Evolutionary conservation across 345 rosid species (phyloP).

Genomic region (Aethionema arabicum): DNA sequence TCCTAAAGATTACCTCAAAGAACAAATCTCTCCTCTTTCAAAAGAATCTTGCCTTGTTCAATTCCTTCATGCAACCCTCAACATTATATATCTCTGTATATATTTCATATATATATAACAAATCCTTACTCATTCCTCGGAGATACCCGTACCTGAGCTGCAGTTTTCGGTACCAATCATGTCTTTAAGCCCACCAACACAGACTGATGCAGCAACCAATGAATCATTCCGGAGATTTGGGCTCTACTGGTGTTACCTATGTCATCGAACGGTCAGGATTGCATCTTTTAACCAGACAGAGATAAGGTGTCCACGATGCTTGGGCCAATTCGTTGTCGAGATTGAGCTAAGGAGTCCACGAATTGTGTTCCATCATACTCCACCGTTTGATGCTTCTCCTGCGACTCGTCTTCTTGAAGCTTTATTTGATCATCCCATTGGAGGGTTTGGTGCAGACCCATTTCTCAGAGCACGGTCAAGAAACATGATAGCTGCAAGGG

Average conservation of each 20-base stretch:
- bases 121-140: neutral
- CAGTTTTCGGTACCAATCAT: slow-evolving; percentile 14
- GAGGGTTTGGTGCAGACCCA: slow-evolving; percentile 27
- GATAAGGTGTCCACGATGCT: slow-evolving; percentile 61
- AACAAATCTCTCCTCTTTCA: slow-evolving; percentile 12
- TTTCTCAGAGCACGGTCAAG: slow-evolving; percentile 24
- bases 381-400: slow-evolving; percentile 61
- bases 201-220: slow-evolving; percentile 17
- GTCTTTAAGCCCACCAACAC: slow-evolving; percentile 50
- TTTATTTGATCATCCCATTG: slow-evolving; percentile 56
- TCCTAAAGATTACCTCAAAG: neutral
- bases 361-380: slow-evolving; percentile 49
- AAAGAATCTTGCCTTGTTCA: slow-evolving; percentile 26
- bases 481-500: slow-evolving; percentile 18
- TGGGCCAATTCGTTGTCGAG: slow-evolving; percentile 52
- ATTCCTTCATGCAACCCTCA: slow-evolving; percentile 28
- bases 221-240: slow-evolving; percentile 36
- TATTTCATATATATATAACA: slow-evolving; percentile 6
- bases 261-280: slow-evolving; percentile 57
- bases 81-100: slow-evolving; percentile 18
- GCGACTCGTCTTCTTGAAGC: slow-evolving; percentile 71
- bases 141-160: too few relatives aligned
- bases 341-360: slow-evolving; percentile 49
- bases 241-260: slow-evolving; percentile 83
- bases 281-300: slow-evolving; percentile 44